phyloP scores from a whole-genome alignment of 2,329 filamentous ascomycete species.

The Zasmidium cellare region DNA sequence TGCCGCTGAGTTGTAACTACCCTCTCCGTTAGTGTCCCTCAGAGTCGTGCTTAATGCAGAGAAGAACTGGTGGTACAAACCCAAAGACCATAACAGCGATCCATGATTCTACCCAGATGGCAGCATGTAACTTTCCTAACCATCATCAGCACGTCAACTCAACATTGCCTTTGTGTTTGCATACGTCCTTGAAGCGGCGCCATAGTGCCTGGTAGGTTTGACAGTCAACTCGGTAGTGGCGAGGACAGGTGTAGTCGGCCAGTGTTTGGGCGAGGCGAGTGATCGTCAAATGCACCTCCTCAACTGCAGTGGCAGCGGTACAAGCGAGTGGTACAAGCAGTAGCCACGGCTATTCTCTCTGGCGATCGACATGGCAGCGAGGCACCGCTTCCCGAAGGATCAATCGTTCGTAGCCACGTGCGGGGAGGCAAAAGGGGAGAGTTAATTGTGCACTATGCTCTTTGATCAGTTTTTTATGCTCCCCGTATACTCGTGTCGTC shows the following conservation, averaged over 20 bases:
- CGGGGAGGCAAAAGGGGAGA: too few species aligned
- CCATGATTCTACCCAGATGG: background rate
- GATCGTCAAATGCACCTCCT: background rate
- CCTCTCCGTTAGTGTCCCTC: too few species aligned
- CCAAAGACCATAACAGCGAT: background rate
- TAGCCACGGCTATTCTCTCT: background rate
- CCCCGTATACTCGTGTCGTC: too few species aligned
- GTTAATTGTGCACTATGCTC: too few species aligned
- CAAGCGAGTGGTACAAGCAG: too few species aligned
- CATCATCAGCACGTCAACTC: background rate
- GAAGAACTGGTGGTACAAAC: too few species aligned
- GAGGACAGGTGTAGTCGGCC: background rate
- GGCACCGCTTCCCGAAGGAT: too few species aligned
- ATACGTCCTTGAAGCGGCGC: background rate
- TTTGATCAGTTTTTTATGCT: too few species aligned
- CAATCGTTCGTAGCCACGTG: too few species aligned
- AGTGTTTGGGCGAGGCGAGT: background rate
- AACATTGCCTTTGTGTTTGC: background rate
- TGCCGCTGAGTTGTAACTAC: background rate
- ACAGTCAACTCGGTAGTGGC: background rate
- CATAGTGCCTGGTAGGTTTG: background rate
- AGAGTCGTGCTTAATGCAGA: too few species aligned
- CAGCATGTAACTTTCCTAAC: background rate
- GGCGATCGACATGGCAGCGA: too few species aligned
- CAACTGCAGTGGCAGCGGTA: background rate